A percentile compares a stretch with the other conserved stretches of the same genome.
Evolutionary conservation across 2,329 filamentous ascomycete genomes (phyloP).

Genomic region (Colletotrichum sp.): DNA sequence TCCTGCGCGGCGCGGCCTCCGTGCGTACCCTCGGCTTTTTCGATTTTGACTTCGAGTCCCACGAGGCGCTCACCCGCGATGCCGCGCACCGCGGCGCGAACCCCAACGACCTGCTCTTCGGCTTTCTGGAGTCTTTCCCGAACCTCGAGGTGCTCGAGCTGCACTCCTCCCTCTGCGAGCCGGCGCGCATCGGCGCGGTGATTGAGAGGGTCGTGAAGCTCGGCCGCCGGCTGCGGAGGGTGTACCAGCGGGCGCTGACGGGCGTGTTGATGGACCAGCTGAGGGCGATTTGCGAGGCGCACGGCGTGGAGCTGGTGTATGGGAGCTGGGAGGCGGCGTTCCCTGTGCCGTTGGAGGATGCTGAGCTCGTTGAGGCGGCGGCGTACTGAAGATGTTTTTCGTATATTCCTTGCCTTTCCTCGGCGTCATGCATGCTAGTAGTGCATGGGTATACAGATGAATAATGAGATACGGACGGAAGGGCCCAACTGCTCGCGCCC

Average conservation of each 20-base stretch:
- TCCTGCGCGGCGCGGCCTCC: conserved; percentile 38
- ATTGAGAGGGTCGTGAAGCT: neutral
- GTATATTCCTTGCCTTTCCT: neutral
- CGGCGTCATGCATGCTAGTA: neutral
- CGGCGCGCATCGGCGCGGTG: neutral
- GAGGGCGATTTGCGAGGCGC: neutral
- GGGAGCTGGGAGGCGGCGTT: conserved; percentile 10
- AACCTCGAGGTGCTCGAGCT: conserved; percentile 22
- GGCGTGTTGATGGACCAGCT: conserved; percentile 17
- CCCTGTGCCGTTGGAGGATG: conserved; percentile 4
- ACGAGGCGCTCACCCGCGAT: conserved; percentile 14
- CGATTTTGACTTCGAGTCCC: conserved; percentile 36
- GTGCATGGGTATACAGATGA: neutral
- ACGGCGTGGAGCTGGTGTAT: conserved; percentile 11
- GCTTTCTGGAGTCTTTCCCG: conserved; percentile 23
- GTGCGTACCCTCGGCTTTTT: conserved; percentile 39
- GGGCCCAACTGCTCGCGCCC: neutral
- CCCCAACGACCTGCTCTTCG: conserved; percentile 5
- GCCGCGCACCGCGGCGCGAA: conserved; percentile 7
- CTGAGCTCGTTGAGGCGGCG: neutral
- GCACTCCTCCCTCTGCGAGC: conserved; percentile 5
- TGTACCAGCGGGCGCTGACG: conserved; percentile 14
- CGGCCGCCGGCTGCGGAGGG: neutral
- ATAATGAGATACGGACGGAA: neutral
- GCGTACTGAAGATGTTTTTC: neutral